phyloP scores from a whole-genome alignment of 2,329 filamentous ascomycete species.

The Monascus ruber region DNA sequence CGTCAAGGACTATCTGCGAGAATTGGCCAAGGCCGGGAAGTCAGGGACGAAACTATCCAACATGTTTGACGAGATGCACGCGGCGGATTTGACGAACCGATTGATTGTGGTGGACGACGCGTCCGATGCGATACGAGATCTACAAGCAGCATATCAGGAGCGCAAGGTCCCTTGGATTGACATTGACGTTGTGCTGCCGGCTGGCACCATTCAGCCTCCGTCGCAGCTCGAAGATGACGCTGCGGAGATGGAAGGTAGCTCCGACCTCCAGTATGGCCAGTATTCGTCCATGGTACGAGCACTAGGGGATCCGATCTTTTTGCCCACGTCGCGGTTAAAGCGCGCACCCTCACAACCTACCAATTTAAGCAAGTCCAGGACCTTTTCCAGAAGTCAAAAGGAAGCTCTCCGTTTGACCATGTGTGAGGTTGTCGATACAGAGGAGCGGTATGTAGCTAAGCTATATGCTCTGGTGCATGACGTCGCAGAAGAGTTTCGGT shows the following conservation, averaged over 20 bases:
- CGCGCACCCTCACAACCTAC: slow-evolving; percentile 80
- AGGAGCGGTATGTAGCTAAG: slow-evolving; percentile 86
- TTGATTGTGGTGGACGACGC: slow-evolving; percentile 76
- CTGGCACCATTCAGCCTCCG: slow-evolving; percentile 58
- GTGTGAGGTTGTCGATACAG: slow-evolving; percentile 81
- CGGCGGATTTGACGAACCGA: slow-evolving; percentile 73
- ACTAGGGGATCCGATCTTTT: slow-evolving; percentile 72
- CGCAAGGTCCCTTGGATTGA: slow-evolving; percentile 79
- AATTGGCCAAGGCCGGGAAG: slow-evolving; percentile 37
- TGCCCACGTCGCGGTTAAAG: slow-evolving; percentile 74
- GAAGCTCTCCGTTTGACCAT: slow-evolving; percentile 77
- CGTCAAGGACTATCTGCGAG: slow-evolving; percentile 60
- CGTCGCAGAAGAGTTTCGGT: slow-evolving; percentile 68
- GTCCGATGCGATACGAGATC: slow-evolving; percentile 57
- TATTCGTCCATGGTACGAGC: slow-evolving; percentile 67
- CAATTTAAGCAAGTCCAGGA: slow-evolving; percentile 63
- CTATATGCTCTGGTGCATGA: slow-evolving; percentile 71
- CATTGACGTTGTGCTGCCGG: slow-evolving; percentile 73
- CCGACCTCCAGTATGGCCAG: slow-evolving; percentile 54
- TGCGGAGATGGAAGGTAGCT: slow-evolving; percentile 14
- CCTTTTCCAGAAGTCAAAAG: slow-evolving; percentile 72
- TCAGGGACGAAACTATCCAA: slow-evolving; percentile 52
- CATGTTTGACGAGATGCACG: slow-evolving; percentile 84
- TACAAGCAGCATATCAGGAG: slow-evolving; percentile 66
- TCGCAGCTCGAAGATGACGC: slow-evolving; percentile 51